Percentiles rank a stretch among this genome's conserved stretches.
These are phyloP conservation scores for Claviceps purpurea DNA, from an alignment of 2,329 filamentous ascomycete genomes.

Conservation along the genomic window DNA sequence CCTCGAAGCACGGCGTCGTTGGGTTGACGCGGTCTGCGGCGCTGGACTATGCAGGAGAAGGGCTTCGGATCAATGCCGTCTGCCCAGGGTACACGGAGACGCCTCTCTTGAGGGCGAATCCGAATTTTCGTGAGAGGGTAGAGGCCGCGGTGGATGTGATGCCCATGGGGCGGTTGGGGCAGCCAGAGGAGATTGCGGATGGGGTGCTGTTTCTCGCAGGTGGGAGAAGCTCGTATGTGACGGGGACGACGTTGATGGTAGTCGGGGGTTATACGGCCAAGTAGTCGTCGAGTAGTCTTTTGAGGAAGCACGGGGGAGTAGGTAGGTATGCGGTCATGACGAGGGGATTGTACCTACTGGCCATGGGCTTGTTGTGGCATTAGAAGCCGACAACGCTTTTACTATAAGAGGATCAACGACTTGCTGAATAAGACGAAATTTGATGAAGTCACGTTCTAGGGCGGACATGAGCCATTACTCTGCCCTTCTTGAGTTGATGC, in stretches of 20 bases:
- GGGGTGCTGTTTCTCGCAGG: conserved; percentile 38
- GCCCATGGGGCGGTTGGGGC: conserved; percentile 32
- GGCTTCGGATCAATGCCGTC: conserved; percentile 48
- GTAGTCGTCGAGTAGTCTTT: background rate
- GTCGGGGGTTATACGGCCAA: conserved; percentile 28
- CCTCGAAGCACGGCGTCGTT: conserved; percentile 40
- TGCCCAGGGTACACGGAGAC: conserved; percentile 38
- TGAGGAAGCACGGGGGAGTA: too few species aligned
- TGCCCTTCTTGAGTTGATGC: too few species aligned
- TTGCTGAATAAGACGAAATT: too few species aligned
- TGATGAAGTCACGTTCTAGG: too few species aligned
- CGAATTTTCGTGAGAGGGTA: background rate
- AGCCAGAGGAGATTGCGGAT: conserved; percentile 40
- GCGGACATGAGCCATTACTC: too few species aligned
- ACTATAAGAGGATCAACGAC: too few species aligned
- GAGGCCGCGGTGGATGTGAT: conserved; percentile 12
- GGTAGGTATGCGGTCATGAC: too few species aligned
- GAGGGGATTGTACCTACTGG: too few species aligned
- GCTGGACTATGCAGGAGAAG: conserved; percentile 33
- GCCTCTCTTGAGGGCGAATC: conserved; percentile 19
- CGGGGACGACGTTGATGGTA: conserved; percentile 31
- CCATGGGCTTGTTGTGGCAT: too few species aligned
- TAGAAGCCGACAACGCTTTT: too few species aligned
- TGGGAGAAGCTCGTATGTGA: conserved; percentile 38
- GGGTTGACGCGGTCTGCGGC: conserved; percentile 42